Base-by-base conservation (phyloP, 768 basidiomycete species). In the Suillus plorans region DNA sequence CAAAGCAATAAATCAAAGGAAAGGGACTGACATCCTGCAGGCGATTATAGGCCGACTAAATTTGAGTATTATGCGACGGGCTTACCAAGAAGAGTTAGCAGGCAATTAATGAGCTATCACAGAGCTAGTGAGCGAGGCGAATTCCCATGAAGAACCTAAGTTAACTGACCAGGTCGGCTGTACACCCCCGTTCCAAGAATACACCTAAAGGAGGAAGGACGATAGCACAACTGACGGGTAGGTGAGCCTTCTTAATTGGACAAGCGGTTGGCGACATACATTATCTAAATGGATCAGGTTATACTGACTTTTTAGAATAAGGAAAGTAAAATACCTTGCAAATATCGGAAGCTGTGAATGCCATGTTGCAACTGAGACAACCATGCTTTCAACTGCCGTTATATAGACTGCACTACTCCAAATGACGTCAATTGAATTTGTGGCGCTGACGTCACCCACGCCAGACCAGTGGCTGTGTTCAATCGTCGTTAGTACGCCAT, bases 121-220 rank as follows among this genome's bases (percentile, higher is more conserved):
- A 47, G 41, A 10, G 36, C 52, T n/a, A 61, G 34, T 63, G 9
- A 63, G 62, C 18, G 8, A 25, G 20, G 20, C 22, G n/a, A 53
- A 18, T 60, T 10, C 18, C 18, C 28, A 42, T 59, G 25, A 31
- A 8, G 45, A 47, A n/a, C 13, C 13, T 39, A 22, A 39, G 9
- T 36, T 61, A 47, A 84, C 88, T 60, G 71, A 91, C 87, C 52
- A 96, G 77, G 74, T 95, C 93, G 25, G 84, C 86, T 42, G 81
- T 79, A 73, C 93, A 95, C 31, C 95, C 95, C 61, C 92, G 84
- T 80, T 96, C 94, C 31, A 96, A 78, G 80, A 95, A 94, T 31
- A 97, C 95, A 63, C 89, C 94, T 3, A 97, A 73, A 64, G 95
- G 95, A 12, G 94, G 92, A 16, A 94, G 70, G 73, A 93, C 69